These are phyloP conservation scores for Populus hybrid DNA, from an alignment of 441 rosid species.

Conservation along the genomic window DNA sequence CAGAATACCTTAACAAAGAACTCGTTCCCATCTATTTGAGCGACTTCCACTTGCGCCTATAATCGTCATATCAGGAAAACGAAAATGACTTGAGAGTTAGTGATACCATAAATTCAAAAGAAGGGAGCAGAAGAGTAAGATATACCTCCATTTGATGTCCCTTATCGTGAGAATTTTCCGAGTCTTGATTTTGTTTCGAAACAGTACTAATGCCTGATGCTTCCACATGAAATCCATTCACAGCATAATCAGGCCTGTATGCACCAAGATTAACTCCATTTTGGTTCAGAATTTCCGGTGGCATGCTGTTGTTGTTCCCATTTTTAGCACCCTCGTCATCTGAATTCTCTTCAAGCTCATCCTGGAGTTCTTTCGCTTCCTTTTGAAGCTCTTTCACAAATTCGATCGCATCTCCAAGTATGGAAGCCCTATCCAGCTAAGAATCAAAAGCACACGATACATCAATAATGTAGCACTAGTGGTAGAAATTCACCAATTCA, in stretches of 20 bases:
- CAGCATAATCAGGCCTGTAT: conserved; percentile 17
- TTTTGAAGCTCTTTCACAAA: conserved; percentile 72
- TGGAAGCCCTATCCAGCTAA: conserved; percentile 85
- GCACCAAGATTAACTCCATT: conserved; percentile 23
- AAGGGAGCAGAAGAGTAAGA: not conserved
- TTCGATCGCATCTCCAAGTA: conserved; percentile 83
- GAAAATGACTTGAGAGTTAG: not conserved
- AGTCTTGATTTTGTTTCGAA: conserved; percentile 45
- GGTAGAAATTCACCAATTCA: too few relatives aligned
- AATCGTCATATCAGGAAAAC: not conserved
- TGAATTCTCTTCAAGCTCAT: conserved; percentile 77
- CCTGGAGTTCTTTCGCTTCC: conserved; percentile 74
- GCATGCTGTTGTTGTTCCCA: conserved; percentile 31
- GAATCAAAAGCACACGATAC: conserved; percentile 1
- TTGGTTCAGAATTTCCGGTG: conserved; percentile 36
- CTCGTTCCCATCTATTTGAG: conserved; percentile 72
- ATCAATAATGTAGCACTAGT: not conserved
- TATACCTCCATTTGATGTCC: conserved; percentile 89
- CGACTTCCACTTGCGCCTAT: conserved; percentile 88
- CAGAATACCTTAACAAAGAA: conserved; percentile 86
- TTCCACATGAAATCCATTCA: conserved; percentile 32
- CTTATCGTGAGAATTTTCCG: conserved; percentile 43
- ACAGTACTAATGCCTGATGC: conserved; percentile 31
- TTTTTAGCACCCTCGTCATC: conserved; percentile 53
- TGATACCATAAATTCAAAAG: not conserved